These are phyloP conservation scores for Primulina tabacum DNA, from an alignment of 257 asterid genomes.

Conservation along the genomic window DNA sequence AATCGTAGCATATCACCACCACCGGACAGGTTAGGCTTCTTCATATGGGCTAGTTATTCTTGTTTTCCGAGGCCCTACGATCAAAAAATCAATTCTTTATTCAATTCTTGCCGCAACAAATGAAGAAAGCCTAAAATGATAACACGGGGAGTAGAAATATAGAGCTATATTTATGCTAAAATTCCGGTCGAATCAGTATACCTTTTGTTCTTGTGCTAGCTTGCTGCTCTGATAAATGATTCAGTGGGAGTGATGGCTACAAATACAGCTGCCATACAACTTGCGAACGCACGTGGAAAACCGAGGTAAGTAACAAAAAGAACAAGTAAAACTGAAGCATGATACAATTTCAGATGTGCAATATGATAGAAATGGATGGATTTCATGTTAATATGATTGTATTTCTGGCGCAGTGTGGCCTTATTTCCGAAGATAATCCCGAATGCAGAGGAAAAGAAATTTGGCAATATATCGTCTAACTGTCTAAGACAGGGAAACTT, in stretches of 20 bases:
- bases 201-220: slow-evolving; percentile 33
- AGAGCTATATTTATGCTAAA: not conserved
- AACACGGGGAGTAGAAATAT: not conserved
- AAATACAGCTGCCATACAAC: slow-evolving; percentile 81
- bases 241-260: slow-evolving; percentile 82
- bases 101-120: not conserved
- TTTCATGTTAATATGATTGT: slow-evolving; percentile 1
- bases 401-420: slow-evolving; percentile 48
- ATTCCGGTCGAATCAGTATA: not conserved
- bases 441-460: slow-evolving; percentile 57
- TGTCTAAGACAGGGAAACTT: slow-evolving; percentile 68
- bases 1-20: slow-evolving; percentile 69
- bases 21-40: slow-evolving; percentile 72
- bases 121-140: not conserved
- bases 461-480: slow-evolving; percentile 79
- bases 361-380: not conserved
- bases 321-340: not conserved
- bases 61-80: not conserved
- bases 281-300: slow-evolving; percentile 71
- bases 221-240: slow-evolving; percentile 78
- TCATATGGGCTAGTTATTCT: not conserved
- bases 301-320: slow-evolving; percentile 50
- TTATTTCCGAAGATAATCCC: slow-evolving; percentile 78
- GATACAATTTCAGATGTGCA: not conserved
- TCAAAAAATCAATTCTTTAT: not conserved